Percentiles rank a stretch among this genome's conserved stretches.
phyloP scores from a whole-genome alignment of 805 yeast species.

The Ogataea sp. region DNA sequence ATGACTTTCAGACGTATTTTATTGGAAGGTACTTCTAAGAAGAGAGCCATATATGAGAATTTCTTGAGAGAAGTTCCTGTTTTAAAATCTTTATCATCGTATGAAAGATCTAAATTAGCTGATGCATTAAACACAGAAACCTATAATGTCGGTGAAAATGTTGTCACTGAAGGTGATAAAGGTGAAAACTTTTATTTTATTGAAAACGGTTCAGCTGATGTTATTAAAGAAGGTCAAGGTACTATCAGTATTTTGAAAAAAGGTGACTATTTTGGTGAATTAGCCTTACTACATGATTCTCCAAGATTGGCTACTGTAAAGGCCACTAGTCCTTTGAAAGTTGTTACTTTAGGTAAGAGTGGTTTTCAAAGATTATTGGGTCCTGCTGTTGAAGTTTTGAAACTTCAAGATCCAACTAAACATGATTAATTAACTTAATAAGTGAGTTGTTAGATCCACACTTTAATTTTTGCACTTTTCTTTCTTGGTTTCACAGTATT shows the following conservation, averaged over 20 bases:
- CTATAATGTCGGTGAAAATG: constrained; percentile 61
- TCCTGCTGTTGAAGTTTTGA: constrained; percentile 84
- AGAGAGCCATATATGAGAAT: constrained; percentile 84
- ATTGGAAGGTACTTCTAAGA: constrained; percentile 82
- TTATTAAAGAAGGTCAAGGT: constrained; percentile 54
- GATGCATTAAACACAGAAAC: constrained; percentile 83
- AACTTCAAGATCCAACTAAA: constrained; percentile 75
- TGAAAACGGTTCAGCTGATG: constrained; percentile 78
- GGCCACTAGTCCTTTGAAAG: constrained; percentile 68
- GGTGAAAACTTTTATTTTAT: constrained; percentile 72
- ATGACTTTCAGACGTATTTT: constrained; percentile 86
- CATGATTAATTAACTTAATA: constrained; percentile 1
- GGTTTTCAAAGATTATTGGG: constrained; percentile 94
- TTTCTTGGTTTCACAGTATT: no score
- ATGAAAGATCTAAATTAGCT: constrained; percentile 86
- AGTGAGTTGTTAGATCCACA: no score
- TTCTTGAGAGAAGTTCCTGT: constrained; percentile 84
- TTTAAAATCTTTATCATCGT: constrained; percentile 59
- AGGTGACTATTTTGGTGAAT: constrained; percentile 96
- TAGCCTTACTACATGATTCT: constrained; percentile 81
- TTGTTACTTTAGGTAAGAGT: constrained; percentile 85
- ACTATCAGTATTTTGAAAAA: constrained; percentile 51
- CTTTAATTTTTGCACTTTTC: no score
- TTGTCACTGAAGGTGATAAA: constrained; percentile 79
- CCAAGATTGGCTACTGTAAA: constrained; percentile 93